Conservation (phyloP, 2,329 filamentous ascomycete species). For the Microcera coccophila region DNA sequence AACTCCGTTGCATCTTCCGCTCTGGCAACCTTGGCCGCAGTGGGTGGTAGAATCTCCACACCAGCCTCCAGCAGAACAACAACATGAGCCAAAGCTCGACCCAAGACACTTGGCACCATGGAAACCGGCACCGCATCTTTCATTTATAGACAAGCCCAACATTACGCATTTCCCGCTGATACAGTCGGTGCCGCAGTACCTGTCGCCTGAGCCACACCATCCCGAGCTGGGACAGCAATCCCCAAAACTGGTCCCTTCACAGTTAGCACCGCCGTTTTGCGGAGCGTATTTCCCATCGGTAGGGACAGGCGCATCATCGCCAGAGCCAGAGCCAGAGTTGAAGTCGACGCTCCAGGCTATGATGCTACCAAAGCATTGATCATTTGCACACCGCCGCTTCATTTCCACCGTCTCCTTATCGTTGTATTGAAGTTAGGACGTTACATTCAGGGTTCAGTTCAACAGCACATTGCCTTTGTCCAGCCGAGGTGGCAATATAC, state of each 20-base stretch:
- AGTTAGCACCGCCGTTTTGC: conserved; percentile 5
- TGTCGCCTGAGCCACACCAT: conserved; percentile 2
- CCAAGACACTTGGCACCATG: conserved; percentile 4
- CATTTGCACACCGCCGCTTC: conserved; percentile 13
- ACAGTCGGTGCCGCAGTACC: conserved; percentile 10
- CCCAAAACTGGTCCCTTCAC: conserved; percentile 6
- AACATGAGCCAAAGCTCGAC: conserved; percentile 2
- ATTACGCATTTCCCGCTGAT: conserved; percentile 8
- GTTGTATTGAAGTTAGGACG: too few relatives aligned
- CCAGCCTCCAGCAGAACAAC: conserved; percentile 6
- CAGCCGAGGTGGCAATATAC: too few relatives aligned
- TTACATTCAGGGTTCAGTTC: too few relatives aligned
- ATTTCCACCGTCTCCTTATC: conserved; percentile 22
- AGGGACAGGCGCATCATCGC: neutral
- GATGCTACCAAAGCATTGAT: conserved; percentile 13
- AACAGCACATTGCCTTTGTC: too few relatives aligned
- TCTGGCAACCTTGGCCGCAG: conserved; percentile 6
- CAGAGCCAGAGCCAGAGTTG: conserved; percentile 3
- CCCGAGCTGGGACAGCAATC: conserved; percentile 10
- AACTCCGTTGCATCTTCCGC: neutral
- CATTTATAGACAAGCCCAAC: conserved; percentile 4
- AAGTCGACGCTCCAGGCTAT: conserved; percentile 19
- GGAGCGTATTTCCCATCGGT: conserved; percentile 9
- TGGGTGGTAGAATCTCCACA: conserved; percentile 3
- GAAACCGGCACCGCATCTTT: conserved; percentile 5